Base-by-base conservation (phyloP, 1,284 basidiomycete species). In the Stygiomarasmius scandens region DNA sequence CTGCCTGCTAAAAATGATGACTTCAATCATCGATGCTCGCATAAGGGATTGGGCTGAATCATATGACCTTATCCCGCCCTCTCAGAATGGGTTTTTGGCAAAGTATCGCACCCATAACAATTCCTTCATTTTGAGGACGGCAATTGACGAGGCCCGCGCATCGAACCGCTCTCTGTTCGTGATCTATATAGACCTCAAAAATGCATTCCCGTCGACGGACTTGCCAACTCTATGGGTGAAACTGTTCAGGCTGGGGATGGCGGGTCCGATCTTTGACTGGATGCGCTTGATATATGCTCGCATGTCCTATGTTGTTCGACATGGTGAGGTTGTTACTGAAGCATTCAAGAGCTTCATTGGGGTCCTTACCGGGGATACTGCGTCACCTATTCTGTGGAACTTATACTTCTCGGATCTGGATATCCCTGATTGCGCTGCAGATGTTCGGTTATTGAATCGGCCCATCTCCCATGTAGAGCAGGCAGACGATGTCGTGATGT, bases 201-300 rank as follows among this genome's bases (percentile, higher is more conserved):
- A 74, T 57, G 71, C 69, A 3, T 74, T 74, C 59, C 73, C 73
- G 0, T 72, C 70, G 0, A 69, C 69, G 1, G 63, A 74, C 46
- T 64, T 64, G 14, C 41, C 62, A 0, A 64, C 68, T 0, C 64
- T 75, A 2, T 74, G 74, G 74, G 23, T 62, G 9, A 73, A 72
- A 45, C 61, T 74, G 0, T 56, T 44, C 22, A 0, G 41, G 1
- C 22, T 54, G 22, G 71, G 73, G 0, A 61, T 62, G 4, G 14
- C 51, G 0, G 73, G 73, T 0, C 64, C 66, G 0, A 16, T 73
- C 3, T 64, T 74, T 56, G 71, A 74, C 60, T 74, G 71, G 71
- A 62, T 76, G 1, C 63, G 71, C 0, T 67, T 63, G 59, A 60
- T 69, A 0, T 69, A 69, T 44, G 41, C 47, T 0, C 47, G 55